Conservation (phyloP, 345 rosid genomes). For the Cardamine occulta region DNA sequence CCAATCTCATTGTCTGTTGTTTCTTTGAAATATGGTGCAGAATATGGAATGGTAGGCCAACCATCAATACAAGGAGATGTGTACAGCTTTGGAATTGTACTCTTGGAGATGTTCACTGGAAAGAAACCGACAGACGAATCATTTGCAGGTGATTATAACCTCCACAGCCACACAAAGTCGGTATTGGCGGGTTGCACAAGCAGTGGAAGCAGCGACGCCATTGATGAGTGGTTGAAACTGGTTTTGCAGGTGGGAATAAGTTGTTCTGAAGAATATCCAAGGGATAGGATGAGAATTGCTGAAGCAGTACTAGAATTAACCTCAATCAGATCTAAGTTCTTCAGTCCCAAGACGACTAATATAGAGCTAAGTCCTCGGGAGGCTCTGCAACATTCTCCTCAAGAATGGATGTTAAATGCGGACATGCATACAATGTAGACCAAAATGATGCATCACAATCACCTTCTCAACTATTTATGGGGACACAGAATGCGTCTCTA, state of each 20-base stretch:
- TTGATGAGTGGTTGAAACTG: slow-evolving; percentile 32
- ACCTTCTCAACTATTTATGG: slow-evolving; percentile 6
- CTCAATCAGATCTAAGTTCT: slow-evolving; percentile 37
- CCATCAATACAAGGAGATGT: slow-evolving; percentile 49
- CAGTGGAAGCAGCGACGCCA: neutral
- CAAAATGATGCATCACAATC: neutral
- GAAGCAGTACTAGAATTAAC: slow-evolving; percentile 27
- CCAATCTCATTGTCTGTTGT: neutral
- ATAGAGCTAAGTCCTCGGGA: slow-evolving; percentile 31
- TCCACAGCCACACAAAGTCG: slow-evolving; percentile 36
- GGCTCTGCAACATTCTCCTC: slow-evolving; percentile 29
- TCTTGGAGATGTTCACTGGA: slow-evolving; percentile 53
- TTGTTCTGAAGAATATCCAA: slow-evolving; percentile 42
- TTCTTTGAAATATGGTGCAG: slow-evolving; percentile 15
- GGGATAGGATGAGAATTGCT: slow-evolving; percentile 33
- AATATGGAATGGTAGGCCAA: slow-evolving; percentile 50
- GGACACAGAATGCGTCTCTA: neutral
- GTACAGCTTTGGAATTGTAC: slow-evolving; percentile 49
- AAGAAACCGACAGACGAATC: slow-evolving; percentile 44
- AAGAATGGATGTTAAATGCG: slow-evolving; percentile 29
- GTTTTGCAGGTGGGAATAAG: slow-evolving; percentile 40
- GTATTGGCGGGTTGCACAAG: slow-evolving; percentile 21
- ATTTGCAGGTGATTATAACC: slow-evolving; percentile 41
- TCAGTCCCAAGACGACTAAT: slow-evolving; percentile 6
- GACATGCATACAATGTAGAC: slow-evolving; percentile 26